A percentile compares a stretch with the other conserved stretches of the same genome.
Evolutionary conservation across 2,329 filamentous ascomycete genomes (phyloP).

Genomic region (Phialemonium atrogriseum): DNA sequence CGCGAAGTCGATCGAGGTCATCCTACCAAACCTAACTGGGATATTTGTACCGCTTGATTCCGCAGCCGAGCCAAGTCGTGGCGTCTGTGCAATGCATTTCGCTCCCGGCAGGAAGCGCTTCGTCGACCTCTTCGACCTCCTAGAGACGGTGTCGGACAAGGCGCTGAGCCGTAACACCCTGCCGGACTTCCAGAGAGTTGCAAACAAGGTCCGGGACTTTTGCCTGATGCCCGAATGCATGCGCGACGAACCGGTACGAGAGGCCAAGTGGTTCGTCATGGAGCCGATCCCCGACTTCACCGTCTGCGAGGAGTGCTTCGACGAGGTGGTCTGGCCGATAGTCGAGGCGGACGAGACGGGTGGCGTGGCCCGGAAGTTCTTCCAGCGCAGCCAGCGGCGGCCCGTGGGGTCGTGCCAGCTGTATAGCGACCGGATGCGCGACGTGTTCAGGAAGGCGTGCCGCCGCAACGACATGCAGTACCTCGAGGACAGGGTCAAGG

Average conservation of each 20-base stretch:
- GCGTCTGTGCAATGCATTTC: slow-evolving; percentile 63
- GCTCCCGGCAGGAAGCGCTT: slow-evolving; percentile 43
- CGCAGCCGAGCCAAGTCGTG: slow-evolving; percentile 34
- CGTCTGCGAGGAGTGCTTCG: slow-evolving; percentile 81
- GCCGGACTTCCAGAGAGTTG: slow-evolving; percentile 53
- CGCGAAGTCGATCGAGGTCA: slow-evolving; percentile 58
- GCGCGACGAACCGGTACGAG: slow-evolving; percentile 52
- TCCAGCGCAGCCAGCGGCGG: slow-evolving; percentile 48
- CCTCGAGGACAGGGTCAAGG: slow-evolving; percentile 47
- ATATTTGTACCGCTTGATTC: slow-evolving; percentile 51
- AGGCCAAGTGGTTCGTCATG: slow-evolving; percentile 69
- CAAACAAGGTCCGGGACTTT: slow-evolving; percentile 54
- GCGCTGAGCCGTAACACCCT: slow-evolving; percentile 34
- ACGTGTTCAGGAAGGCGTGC: slow-evolving; percentile 60
- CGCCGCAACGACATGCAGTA: slow-evolving; percentile 57
- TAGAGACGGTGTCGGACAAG: slow-evolving; percentile 49
- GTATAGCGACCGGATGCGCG: slow-evolving; percentile 72
- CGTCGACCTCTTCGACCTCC: slow-evolving; percentile 49
- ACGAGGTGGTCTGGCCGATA: slow-evolving; percentile 67
- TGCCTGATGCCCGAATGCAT: slow-evolving; percentile 54
- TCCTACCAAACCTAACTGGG: slow-evolving; percentile 65
- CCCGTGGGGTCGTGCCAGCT: slow-evolving; percentile 61
- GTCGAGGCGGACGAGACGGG: slow-evolving; percentile 37
- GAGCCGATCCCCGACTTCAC: slow-evolving; percentile 68
- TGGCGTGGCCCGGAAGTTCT: slow-evolving; percentile 58